A percentile compares a stretch with the other conserved stretches of the same genome.
Conservation (phyloP, 805 yeast species). For the Cyberlindnera mississippiensis region DNA sequence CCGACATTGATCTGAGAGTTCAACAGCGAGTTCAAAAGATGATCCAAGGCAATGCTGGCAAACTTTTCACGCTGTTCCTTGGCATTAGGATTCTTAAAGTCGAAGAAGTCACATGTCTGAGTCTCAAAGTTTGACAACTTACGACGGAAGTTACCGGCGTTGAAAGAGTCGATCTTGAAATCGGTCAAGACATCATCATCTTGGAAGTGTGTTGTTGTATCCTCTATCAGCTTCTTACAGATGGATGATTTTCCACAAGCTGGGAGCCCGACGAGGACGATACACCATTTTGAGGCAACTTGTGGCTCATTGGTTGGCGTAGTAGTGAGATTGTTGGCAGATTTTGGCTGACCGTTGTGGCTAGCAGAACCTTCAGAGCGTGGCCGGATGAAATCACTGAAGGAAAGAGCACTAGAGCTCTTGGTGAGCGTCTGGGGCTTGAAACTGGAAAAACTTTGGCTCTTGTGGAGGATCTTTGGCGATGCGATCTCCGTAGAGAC, state of each 20-base stretch:
- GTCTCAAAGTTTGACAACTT: slow-evolving; percentile 33
- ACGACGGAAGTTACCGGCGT: slow-evolving; percentile 72
- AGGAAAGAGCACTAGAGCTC: background rate
- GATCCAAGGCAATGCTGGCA: slow-evolving; percentile 49
- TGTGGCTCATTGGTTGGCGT: slow-evolving; percentile 26
- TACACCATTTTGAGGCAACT: slow-evolving; percentile 46
- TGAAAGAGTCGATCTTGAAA: slow-evolving; percentile 47
- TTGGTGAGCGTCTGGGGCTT: background rate
- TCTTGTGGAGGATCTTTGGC: slow-evolving; percentile 13
- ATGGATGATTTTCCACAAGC: slow-evolving; percentile 76
- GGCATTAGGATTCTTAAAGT: slow-evolving; percentile 40
- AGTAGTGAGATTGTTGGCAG: slow-evolving; percentile 23
- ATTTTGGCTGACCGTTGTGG: slow-evolving; percentile 20
- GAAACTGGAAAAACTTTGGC: slow-evolving; percentile 21
- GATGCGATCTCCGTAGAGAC: slow-evolving; percentile 16
- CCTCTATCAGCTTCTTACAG: slow-evolving; percentile 57
- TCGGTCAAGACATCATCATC: slow-evolving; percentile 10
- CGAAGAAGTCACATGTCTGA: slow-evolving; percentile 39
- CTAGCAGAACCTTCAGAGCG: slow-evolving; percentile 4
- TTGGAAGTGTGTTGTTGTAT: slow-evolving; percentile 37
- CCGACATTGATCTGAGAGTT: slow-evolving; percentile 46
- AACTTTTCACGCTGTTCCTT: slow-evolving; percentile 44
- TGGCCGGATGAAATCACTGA: slow-evolving; percentile 19
- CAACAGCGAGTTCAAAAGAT: slow-evolving; percentile 40
- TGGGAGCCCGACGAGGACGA: slow-evolving; percentile 72